These are phyloP conservation scores for Cytospora piceicola DNA, from an alignment of 2,329 filamentous ascomycete species.

Conservation along the genomic window DNA sequence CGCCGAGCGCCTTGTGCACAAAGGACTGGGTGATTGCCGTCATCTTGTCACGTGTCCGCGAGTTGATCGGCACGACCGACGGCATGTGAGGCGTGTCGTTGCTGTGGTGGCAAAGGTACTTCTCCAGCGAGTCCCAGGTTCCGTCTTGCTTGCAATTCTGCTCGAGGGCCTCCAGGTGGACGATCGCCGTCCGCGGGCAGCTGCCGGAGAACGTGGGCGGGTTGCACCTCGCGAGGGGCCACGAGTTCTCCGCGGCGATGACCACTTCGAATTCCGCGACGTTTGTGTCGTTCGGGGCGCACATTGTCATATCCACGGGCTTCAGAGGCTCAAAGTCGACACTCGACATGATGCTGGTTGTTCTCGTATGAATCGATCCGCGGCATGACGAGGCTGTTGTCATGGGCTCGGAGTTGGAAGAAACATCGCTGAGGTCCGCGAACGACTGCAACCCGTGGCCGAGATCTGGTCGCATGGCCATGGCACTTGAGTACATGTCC, in stretches of 20 bases:
- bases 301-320: conserved; percentile 38
- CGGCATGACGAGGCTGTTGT: conserved; percentile 44
- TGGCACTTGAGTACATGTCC: conserved; percentile 44
- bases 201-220: conserved; percentile 48
- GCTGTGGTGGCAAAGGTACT: conserved; percentile 45
- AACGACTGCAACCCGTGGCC: conserved; percentile 41
- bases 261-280: conserved; percentile 53
- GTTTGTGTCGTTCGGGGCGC: conserved; percentile 36
- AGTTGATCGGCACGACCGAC: conserved; percentile 50
- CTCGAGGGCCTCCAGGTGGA: conserved; percentile 56
- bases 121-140: conserved; percentile 51
- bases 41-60: conserved; percentile 66
- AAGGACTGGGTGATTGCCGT: conserved; percentile 74
- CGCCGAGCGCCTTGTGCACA: conserved; percentile 71
- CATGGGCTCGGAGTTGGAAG: conserved; percentile 48
- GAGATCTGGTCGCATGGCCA: conserved; percentile 43
- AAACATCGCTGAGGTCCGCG: conserved; percentile 47
- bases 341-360: conserved; percentile 52
- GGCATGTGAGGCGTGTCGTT: conserved; percentile 42
- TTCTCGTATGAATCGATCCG: conserved; percentile 50
- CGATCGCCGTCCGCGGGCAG: conserved; percentile 54
- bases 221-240: conserved; percentile 57
- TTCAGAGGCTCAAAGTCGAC: conserved; percentile 44
- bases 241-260: conserved; percentile 52
- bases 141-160: conserved; percentile 52